These are phyloP conservation scores for Aspergillus glaucus DNA, from an alignment of 2,329 filamentous ascomycete genomes.

Conservation along the genomic window DNA sequence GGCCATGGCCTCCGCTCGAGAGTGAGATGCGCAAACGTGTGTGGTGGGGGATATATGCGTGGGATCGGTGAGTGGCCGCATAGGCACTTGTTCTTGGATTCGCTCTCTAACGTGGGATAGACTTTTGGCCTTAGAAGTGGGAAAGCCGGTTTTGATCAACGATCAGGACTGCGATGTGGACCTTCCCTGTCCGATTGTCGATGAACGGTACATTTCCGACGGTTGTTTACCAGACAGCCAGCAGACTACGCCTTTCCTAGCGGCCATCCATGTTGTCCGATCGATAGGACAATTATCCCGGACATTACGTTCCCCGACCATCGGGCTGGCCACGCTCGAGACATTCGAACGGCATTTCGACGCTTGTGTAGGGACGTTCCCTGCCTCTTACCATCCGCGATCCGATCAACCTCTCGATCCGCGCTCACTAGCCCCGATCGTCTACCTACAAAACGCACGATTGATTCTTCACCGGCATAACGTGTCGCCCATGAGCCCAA, in stretches of 20 bases:
- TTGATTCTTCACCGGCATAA: constrained; percentile 86
- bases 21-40: constrained; percentile 78
- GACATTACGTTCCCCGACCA: constrained; percentile 60
- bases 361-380: constrained; percentile 68
- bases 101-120: constrained; percentile 32
- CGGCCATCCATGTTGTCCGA: constrained; percentile 74
- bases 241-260: constrained; percentile 65
- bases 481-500: constrained; percentile 63
- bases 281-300: constrained; percentile 68
- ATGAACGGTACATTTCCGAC: constrained; percentile 61
- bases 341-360: constrained; percentile 76
- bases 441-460: constrained; percentile 75
- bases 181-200: constrained; percentile 65
- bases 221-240: constrained; percentile 40
- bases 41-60: constrained; percentile 91
- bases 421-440: constrained; percentile 65
- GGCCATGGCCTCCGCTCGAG: constrained; percentile 67
- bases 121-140: constrained; percentile 70
- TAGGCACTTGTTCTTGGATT: not conserved
- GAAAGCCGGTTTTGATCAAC: constrained; percentile 73
- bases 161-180: constrained; percentile 82
- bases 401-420: constrained; percentile 65
- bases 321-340: constrained; percentile 63
- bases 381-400: constrained; percentile 63
- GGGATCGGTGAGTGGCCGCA: constrained; percentile 61